These are phyloP conservation scores for Royoungia palumana DNA, from an alignment of 768 basidiomycete species.

Conservation along the genomic window DNA sequence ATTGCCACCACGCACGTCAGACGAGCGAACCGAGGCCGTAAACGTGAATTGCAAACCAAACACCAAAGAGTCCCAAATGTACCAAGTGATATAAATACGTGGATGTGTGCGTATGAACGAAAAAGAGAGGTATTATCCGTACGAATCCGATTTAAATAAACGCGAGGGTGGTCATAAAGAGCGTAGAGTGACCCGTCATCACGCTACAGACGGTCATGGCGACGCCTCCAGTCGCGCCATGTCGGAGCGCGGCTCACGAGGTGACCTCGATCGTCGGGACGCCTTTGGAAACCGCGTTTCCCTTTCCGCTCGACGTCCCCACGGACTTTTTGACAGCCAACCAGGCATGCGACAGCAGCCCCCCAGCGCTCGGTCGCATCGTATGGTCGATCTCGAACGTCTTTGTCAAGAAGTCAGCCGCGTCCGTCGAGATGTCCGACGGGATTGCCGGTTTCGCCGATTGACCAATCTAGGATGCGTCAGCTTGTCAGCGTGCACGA, in stretches of 20 bases:
- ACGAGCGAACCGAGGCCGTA: too few relatives aligned
- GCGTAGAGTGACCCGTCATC: too few relatives aligned
- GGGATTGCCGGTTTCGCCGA: slow-evolving; percentile 86
- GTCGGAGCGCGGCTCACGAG: slow-evolving; percentile 4
- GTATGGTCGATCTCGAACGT: slow-evolving; percentile 87
- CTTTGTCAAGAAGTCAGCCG: slow-evolving; percentile 78
- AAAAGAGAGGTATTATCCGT: too few relatives aligned
- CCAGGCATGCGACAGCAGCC: slow-evolving; percentile 75
- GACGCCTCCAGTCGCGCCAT: too few relatives aligned
- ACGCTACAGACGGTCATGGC: too few relatives aligned
- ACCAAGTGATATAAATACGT: too few relatives aligned
- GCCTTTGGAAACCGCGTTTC: slow-evolving; percentile 4
- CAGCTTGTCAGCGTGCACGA: not conserved
- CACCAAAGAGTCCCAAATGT: too few relatives aligned
- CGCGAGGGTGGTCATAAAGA: too few relatives aligned
- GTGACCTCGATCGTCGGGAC: slow-evolving; percentile 31
- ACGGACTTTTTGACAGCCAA: slow-evolving; percentile 41
- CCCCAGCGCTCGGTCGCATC: slow-evolving; percentile 73
- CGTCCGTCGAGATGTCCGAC: slow-evolving; percentile 85
- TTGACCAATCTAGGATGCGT: slow-evolving; percentile 72
- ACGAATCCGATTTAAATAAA: too few relatives aligned
- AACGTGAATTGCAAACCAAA: too few relatives aligned
- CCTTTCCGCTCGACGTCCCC: slow-evolving; percentile 22
- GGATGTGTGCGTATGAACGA: too few relatives aligned
- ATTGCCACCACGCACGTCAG: too few relatives aligned